Conservation (phyloP, 129 eudicot species). For the Helichrysum umbraculigerum region DNA sequence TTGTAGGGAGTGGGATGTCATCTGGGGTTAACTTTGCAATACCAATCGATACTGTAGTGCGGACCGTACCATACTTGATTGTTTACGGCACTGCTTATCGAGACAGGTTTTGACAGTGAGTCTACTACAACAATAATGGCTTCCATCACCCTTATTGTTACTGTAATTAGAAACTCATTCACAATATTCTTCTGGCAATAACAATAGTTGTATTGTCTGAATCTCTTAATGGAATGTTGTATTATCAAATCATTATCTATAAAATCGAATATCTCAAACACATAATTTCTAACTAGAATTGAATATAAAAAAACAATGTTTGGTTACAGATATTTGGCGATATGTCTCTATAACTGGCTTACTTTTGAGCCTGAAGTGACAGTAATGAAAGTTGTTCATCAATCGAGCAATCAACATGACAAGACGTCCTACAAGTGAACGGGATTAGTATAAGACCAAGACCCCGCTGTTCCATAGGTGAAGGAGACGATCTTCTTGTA, state of each 20-base stretch:
- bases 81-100: conserved; percentile 51
- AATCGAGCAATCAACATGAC: conserved; percentile 83
- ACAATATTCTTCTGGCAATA: conserved; percentile 1
- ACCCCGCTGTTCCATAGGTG: conserved; percentile 80
- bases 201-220: not conserved
- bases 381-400: conserved; percentile 68
- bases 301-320: not conserved
- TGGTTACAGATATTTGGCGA: not conserved
- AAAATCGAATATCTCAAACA: not conserved
- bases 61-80: conserved; percentile 71
- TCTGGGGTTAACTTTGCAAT: conserved; percentile 96
- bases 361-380: conserved; percentile 48
- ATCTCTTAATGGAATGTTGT: not conserved
- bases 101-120: conserved; percentile 2
- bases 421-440: conserved; percentile 65
- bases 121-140: not conserved
- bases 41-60: conserved; percentile 79
- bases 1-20: conserved; percentile 80
- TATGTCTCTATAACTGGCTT: conserved; percentile 3
- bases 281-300: not conserved
- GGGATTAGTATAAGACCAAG: conserved; percentile 93
- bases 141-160: not conserved
- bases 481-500: conserved; percentile 65
- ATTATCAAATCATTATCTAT: not conserved
- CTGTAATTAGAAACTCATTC: conserved; percentile 2